Conservation (phyloP, 2,329 filamentous ascomycete species). For the Penicillium sp. region DNA sequence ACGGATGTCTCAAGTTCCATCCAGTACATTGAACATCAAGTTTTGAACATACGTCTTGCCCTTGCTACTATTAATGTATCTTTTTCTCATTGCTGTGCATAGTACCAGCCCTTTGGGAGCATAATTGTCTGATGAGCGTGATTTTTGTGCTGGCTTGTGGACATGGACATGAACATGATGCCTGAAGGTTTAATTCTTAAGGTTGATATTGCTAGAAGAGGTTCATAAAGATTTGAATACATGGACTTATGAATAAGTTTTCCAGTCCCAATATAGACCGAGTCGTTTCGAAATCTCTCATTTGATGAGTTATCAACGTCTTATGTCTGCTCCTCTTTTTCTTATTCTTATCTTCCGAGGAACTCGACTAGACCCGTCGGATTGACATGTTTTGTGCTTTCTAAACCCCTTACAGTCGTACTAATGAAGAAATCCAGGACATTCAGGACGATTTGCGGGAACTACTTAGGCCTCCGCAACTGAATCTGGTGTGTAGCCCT, state of each 20-base stretch:
- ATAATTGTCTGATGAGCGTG: not conserved
- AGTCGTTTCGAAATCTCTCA: too few relatives aligned
- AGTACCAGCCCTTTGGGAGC: not conserved
- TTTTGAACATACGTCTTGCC: not conserved
- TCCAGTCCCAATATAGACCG: too few relatives aligned
- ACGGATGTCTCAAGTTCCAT: not conserved
- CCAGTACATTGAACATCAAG: slow-evolving; percentile 1
- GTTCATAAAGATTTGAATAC: not conserved
- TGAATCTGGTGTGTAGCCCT: too few relatives aligned
- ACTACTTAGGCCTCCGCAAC: too few relatives aligned
- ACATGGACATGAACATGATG: not conserved
- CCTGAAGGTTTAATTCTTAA: not conserved
- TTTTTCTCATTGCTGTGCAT: slow-evolving; percentile 14
- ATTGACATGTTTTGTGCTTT: too few relatives aligned
- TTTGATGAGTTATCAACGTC: too few relatives aligned
- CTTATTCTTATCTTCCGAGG: too few relatives aligned
- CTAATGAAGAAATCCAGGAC: too few relatives aligned
- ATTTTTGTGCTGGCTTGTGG: not conserved
- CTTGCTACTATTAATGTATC: slow-evolving; percentile 5
- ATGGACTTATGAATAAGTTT: not conserved
- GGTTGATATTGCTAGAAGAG: not conserved
- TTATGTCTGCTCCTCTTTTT: too few relatives aligned
- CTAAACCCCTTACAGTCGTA: too few relatives aligned
- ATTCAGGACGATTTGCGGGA: too few relatives aligned
- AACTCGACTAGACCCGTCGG: too few relatives aligned